phyloP scores from a whole-genome alignment of 106 monocot species.

The Dioscorea zingiberensis region DNA sequence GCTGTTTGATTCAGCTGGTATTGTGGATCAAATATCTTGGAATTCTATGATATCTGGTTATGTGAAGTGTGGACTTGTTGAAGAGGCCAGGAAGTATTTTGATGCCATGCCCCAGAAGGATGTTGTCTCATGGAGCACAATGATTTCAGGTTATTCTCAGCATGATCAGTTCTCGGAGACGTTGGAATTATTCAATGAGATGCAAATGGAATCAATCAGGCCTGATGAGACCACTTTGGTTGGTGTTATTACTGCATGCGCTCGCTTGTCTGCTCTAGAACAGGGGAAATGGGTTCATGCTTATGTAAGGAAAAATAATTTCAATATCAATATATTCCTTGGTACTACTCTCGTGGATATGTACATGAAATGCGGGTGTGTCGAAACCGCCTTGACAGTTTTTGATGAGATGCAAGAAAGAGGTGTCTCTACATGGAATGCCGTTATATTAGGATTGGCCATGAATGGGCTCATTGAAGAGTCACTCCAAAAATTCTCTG shows the following conservation, averaged over 20 bases:
- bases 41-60: slow-evolving; percentile 89
- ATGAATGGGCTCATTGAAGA: slow-evolving; percentile 59
- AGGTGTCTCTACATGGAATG: slow-evolving; percentile 77
- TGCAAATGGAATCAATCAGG: slow-evolving; percentile 47
- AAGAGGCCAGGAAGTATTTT: slow-evolving; percentile 47
- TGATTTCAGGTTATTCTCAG: slow-evolving; percentile 72
- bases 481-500: slow-evolving; percentile 54
- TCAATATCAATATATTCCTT: slow-evolving; percentile 37
- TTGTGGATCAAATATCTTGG: slow-evolving; percentile 74
- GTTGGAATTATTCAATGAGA: slow-evolving; percentile 54
- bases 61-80: slow-evolving; percentile 40
- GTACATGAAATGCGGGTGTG: slow-evolving; percentile 96
- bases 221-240: slow-evolving; percentile 80
- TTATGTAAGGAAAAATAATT: slow-evolving; percentile 40
- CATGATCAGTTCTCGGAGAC: slow-evolving; percentile 51
- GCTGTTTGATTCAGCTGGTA: slow-evolving; percentile 43
- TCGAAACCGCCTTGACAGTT: slow-evolving; percentile 45
- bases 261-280: slow-evolving; percentile 57
- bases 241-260: slow-evolving; percentile 73
- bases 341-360: slow-evolving; percentile 82
- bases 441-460: slow-evolving; percentile 70
- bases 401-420: slow-evolving; percentile 53
- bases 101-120: slow-evolving; percentile 59
- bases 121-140: slow-evolving; percentile 77
- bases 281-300: slow-evolving; percentile 81